These are phyloP conservation scores for Solanum rostratum DNA, from an alignment of 257 asterid genomes.

Conservation along the genomic window DNA sequence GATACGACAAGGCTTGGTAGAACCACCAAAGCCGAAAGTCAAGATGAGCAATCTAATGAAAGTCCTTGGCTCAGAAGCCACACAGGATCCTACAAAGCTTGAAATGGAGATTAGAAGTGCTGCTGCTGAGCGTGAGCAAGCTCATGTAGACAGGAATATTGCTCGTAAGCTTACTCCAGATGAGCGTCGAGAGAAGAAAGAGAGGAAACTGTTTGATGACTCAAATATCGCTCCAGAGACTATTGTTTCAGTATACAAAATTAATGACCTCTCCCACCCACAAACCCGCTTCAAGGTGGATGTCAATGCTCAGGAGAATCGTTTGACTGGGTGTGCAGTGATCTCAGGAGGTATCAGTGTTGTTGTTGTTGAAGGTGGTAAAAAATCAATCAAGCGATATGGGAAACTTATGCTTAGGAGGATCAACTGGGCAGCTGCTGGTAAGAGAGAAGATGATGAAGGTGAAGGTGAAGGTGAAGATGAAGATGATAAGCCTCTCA, in stretches of 20 bases:
- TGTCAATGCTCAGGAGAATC: slow-evolving; percentile 77
- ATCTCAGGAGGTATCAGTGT: slow-evolving; percentile 73
- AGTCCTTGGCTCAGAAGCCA: slow-evolving; percentile 96
- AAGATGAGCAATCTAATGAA: slow-evolving; percentile 98
- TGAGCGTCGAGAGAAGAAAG: slow-evolving; percentile 94
- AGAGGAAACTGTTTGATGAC: slow-evolving; percentile 79
- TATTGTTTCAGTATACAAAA: slow-evolving; percentile 70
- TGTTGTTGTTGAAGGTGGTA: slow-evolving; percentile 88
- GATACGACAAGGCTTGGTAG: slow-evolving; percentile 82
- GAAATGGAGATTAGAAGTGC: slow-evolving; percentile 95
- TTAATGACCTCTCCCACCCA: slow-evolving; percentile 82
- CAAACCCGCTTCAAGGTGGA: slow-evolving; percentile 93
- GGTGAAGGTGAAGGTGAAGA: slow-evolving; percentile 32
- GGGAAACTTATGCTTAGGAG: slow-evolving; percentile 87
- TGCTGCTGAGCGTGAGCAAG: slow-evolving; percentile 99
- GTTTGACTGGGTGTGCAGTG: slow-evolving; percentile 71
- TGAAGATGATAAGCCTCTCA: slow-evolving; percentile 47
- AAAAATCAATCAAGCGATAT: slow-evolving; percentile 76
- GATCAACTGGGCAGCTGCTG: slow-evolving; percentile 75
- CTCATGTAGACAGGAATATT: slow-evolving; percentile 77
- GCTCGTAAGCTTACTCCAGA: slow-evolving; percentile 98
- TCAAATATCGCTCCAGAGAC: slow-evolving; percentile 32
- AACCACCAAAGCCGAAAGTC: slow-evolving; percentile 89
- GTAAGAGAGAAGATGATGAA: slow-evolving; percentile 42
- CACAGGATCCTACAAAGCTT: slow-evolving; percentile 93